phyloP scores from a whole-genome alignment of 2,329 filamentous ascomycete genomes.

The Pestalotiopsis sp. region DNA sequence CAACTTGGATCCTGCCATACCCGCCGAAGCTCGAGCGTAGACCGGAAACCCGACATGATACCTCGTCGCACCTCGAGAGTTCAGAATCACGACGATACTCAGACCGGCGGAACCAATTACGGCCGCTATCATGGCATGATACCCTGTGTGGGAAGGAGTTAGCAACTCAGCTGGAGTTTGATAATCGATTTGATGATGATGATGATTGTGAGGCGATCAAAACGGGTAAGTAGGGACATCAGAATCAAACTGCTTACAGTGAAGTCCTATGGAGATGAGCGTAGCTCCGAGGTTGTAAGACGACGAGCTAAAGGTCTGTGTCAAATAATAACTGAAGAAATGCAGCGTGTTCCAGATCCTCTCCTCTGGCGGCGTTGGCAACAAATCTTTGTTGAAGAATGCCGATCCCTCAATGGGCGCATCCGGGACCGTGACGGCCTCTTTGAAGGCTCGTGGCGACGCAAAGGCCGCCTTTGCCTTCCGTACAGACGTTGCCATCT shows the following conservation, averaged over 20 bases:
- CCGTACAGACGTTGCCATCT: not conserved
- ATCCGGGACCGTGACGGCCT: slow-evolving; percentile 16
- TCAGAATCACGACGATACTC: slow-evolving; percentile 34
- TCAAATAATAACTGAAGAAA: slow-evolving; percentile 36
- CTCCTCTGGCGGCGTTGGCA: slow-evolving; percentile 23
- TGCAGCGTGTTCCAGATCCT: slow-evolving; percentile 27
- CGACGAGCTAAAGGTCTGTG: slow-evolving; percentile 34
- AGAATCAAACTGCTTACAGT: slow-evolving; percentile 9
- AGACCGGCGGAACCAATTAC: slow-evolving; percentile 32
- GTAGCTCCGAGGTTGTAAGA: slow-evolving; percentile 34
- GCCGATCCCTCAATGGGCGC: slow-evolving; percentile 15
- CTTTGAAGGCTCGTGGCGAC: slow-evolving; percentile 17
- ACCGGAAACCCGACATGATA: slow-evolving; percentile 40
- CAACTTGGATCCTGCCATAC: slow-evolving; percentile 39
- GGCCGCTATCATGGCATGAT: slow-evolving; percentile 33
- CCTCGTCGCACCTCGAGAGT: slow-evolving; percentile 33
- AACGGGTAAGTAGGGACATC: not conserved
- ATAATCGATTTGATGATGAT: slow-evolving; percentile 18
- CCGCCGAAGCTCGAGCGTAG: slow-evolving; percentile 33
- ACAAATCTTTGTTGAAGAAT: slow-evolving; percentile 27
- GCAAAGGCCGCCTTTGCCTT: slow-evolving; percentile 17
- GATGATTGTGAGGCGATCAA: not conserved
- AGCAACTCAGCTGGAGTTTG: not conserved
- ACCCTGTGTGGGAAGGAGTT: slow-evolving; percentile 13
- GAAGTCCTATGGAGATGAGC: slow-evolving; percentile 32